A percentile compares a stretch with the other conserved stretches of the same genome.
Evolutionary conservation across 208 protist genomes (phyloP).

Genomic region (Endotrypanum monterogeii): DNA sequence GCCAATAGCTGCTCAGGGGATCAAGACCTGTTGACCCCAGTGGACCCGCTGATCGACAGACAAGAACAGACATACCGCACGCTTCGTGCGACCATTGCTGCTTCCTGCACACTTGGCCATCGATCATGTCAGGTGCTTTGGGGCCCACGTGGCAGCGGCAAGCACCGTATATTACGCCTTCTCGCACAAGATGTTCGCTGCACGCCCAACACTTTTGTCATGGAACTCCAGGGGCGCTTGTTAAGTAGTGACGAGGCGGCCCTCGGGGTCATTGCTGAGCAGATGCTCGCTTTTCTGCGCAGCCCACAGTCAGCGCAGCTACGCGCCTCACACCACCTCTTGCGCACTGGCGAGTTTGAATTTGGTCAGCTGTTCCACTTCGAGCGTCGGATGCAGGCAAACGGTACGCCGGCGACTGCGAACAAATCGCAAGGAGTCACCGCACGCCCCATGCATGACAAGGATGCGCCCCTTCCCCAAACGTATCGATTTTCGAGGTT

Average conservation of each 20-base stretch:
- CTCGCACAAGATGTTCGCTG: constrained; percentile 59
- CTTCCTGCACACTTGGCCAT: constrained; percentile 69
- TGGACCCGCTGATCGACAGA: constrained; percentile 17
- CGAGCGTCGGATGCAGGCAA: constrained; percentile 29
- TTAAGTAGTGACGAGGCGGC: constrained; percentile 70
- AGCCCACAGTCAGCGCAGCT: constrained; percentile 53
- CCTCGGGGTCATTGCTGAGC: constrained; percentile 60
- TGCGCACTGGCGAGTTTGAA: constrained; percentile 68
- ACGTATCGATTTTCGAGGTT: background rate
- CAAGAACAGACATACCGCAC: constrained; percentile 65
- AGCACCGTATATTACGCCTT: constrained; percentile 73
- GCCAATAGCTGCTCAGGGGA: background rate
- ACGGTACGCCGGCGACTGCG: constrained; percentile 8
- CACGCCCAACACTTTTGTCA: constrained; percentile 51
- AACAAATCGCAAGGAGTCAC: background rate
- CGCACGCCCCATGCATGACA: background rate
- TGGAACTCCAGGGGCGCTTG: constrained; percentile 69
- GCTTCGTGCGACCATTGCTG: constrained; percentile 72
- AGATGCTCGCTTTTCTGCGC: constrained; percentile 65
- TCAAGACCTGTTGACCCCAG: background rate
- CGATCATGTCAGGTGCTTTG: constrained; percentile 80
- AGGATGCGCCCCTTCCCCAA: background rate
- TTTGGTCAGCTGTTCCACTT: constrained; percentile 85
- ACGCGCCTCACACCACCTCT: constrained; percentile 49
- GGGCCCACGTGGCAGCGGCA: constrained; percentile 71